phyloP scores from a whole-genome alignment of 1,139 yeast genomes.

The Eremothecium gossypii region DNA sequence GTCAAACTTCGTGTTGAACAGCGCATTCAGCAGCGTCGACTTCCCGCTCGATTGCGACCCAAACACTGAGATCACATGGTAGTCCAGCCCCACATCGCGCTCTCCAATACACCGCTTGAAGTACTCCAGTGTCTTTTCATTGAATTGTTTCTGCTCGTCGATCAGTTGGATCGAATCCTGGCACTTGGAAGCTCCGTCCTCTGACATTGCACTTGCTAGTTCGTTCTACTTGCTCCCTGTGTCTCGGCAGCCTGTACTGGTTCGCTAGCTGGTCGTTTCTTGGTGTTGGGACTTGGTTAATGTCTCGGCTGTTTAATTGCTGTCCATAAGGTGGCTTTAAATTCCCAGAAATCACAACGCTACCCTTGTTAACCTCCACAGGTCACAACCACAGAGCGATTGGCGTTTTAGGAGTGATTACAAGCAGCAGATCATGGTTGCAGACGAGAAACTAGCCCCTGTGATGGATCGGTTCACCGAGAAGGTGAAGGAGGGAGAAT shows the following conservation, averaged over 20 bases:
- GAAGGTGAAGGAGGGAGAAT: constrained; percentile 65
- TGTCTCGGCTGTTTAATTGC: too few species aligned
- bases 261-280: too few species aligned
- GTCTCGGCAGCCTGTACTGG: too few species aligned
- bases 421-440: background rate
- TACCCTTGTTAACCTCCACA: too few species aligned
- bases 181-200: too few species aligned
- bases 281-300: too few species aligned
- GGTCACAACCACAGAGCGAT: too few species aligned
- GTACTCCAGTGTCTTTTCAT: constrained; percentile 30
- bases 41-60: constrained; percentile 97
- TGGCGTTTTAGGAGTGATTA: too few species aligned
- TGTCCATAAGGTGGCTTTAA: too few species aligned
- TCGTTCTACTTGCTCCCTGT: constrained; percentile 15
- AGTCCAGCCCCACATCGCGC: constrained; percentile 52
- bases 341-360: too few species aligned
- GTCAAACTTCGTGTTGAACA: constrained; percentile 81
- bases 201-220: constrained; percentile 8
- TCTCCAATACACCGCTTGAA: constrained; percentile 30
- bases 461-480: constrained; percentile 58
- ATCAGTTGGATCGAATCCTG: constrained; percentile 50
- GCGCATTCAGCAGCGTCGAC: constrained; percentile 74
- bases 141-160: constrained; percentile 66
- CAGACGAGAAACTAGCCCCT: constrained; percentile 38
- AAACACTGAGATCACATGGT: constrained; percentile 89